phyloP scores from a whole-genome alignment of 306 rosid genomes.

The Lotus japonicus region DNA sequence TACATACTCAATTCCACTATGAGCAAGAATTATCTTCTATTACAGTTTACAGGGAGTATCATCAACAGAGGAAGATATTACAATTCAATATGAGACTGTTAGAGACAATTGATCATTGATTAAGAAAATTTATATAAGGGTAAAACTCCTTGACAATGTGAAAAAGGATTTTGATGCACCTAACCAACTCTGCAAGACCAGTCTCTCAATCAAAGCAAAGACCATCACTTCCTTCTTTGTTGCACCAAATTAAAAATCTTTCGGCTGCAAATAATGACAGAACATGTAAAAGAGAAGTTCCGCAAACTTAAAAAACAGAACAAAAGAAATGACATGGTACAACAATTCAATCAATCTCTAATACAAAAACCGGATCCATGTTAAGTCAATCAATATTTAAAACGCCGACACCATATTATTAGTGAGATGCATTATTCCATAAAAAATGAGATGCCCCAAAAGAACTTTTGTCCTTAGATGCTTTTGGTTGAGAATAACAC shows the following conservation, averaged over 20 bases:
- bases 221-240: conserved; percentile 94
- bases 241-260: conserved; percentile 83
- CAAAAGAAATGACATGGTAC: background rate
- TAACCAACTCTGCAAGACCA: conserved; percentile 69
- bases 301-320: background rate
- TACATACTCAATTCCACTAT: too few species aligned
- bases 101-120: background rate
- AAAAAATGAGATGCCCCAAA: too few species aligned
- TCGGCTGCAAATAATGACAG: conserved; percentile 47
- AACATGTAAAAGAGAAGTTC: conserved; percentile 5
- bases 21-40: too few species aligned
- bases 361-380: too few species aligned
- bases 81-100: background rate
- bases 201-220: conserved; percentile 85
- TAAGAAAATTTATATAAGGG: conserved; percentile 46
- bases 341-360: conserved; percentile 9
- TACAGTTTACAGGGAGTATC: too few species aligned
- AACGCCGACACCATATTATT: background rate
- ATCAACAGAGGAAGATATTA: conserved; percentile 16
- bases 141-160: conserved; percentile 90
- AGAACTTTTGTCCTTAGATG: conserved; percentile 88
- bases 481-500: conserved; percentile 78
- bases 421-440: conserved; percentile 43
- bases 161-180: conserved; percentile 84
- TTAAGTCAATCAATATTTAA: too few species aligned